phyloP scores from a whole-genome alignment of 2,329 filamentous ascomycete species.

The Neurospora sp. region DNA sequence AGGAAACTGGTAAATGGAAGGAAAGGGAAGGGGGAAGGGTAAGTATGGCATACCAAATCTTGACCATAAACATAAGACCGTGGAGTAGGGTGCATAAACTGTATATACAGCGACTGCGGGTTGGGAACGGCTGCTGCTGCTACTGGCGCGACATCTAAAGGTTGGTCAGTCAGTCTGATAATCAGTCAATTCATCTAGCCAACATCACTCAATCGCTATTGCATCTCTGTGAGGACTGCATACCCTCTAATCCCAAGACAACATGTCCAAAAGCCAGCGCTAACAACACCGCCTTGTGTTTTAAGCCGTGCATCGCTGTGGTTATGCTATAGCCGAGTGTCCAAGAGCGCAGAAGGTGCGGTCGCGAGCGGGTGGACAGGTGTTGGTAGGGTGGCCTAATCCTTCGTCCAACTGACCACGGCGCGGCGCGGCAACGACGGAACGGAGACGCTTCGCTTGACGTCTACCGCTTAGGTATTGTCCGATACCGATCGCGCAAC shows the following conservation, averaged over 20 bases:
- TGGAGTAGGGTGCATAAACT: neutral
- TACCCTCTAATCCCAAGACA: neutral
- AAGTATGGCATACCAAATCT: neutral
- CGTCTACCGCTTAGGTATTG: too few species aligned
- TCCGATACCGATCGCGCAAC: too few species aligned
- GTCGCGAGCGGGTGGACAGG: rapidly evolving
- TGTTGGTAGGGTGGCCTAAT: neutral
- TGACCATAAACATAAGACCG: neutral
- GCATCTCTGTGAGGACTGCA: neutral
- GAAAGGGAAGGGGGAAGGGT: neutral
- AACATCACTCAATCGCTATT: neutral
- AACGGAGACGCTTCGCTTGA: neutral
- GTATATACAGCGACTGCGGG: neutral
- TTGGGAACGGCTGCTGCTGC: neutral
- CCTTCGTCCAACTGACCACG: neutral
- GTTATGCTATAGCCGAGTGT: neutral
- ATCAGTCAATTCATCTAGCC: neutral
- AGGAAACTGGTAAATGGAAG: neutral
- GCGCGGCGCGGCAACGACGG: neutral
- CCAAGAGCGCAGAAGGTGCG: neutral
- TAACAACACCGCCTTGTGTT: neutral
- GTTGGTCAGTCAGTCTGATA: neutral
- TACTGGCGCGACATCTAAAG: neutral
- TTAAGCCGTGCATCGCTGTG: neutral
- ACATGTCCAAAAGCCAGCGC: neutral